phyloP scores from a whole-genome alignment of 2,329 filamentous ascomycete genomes.

The Ascochyta koolunga region DNA sequence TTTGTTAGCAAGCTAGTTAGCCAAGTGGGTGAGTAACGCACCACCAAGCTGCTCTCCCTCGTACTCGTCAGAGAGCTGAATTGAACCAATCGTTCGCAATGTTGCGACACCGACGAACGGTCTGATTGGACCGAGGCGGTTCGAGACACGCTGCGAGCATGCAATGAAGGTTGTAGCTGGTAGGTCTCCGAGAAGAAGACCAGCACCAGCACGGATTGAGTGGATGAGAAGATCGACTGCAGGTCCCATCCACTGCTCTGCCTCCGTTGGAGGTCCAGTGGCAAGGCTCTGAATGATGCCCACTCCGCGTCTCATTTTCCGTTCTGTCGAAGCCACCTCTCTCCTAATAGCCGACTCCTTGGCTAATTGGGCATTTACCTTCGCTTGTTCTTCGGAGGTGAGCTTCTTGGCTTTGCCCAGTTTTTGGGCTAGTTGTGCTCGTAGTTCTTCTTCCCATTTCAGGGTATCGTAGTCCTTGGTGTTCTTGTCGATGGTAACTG shows the following conservation, averaged over 20 bases:
- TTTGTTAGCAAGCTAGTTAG: constrained; percentile 17
- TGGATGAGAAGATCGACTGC: constrained; percentile 76
- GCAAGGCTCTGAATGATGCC: constrained; percentile 85
- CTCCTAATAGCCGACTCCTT: constrained; percentile 83
- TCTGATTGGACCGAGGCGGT: constrained; percentile 75
- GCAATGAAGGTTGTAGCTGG: constrained; percentile 79
- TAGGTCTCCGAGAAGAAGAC: constrained; percentile 78
- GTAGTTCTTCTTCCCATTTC: constrained; percentile 95
- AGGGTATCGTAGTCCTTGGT: constrained; percentile 93
- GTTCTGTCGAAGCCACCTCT: constrained; percentile 71
- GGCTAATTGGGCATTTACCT: constrained; percentile 86
- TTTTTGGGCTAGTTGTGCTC: constrained; percentile 87
- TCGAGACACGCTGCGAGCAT: constrained; percentile 76
- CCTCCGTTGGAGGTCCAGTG: constrained; percentile 86
- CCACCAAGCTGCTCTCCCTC: constrained; percentile 77
- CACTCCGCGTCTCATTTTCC: constrained; percentile 78
- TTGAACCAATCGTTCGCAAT: constrained; percentile 76
- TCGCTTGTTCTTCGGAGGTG: constrained; percentile 83
- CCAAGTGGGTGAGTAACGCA: constrained; percentile 32
- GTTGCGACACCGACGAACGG: constrained; percentile 88
- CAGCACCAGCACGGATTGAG: constrained; percentile 79
- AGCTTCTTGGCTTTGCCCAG: constrained; percentile 91
- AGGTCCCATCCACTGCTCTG: constrained; percentile 84
- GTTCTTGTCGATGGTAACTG: constrained; percentile 80
- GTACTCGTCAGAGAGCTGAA: constrained; percentile 73